Base-by-base conservation (phyloP, 768 basidiomycete genomes). In the Boletus rufocinnamomeus region DNA sequence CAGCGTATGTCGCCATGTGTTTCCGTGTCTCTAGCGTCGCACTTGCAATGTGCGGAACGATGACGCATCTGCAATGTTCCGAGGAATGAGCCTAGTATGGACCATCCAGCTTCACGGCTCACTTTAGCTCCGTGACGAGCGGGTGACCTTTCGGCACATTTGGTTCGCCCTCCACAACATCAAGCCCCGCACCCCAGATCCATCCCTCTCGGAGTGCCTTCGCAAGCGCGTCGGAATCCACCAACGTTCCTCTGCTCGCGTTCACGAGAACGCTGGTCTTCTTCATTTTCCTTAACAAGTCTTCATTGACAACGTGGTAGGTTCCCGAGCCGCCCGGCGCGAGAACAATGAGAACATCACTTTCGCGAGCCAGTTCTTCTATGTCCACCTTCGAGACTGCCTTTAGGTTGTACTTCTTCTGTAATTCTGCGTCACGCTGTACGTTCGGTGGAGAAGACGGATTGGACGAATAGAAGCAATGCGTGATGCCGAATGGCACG, bases 91-190 rank as follows among this genome's bases (percentile, higher is more conserved):
- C 13, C 25, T 7, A 43, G 23, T 34, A 56, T 52, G 32, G 14
- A 50, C 14, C n/a, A 43, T 41, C 43, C 27, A 9, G 4, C 8
- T 49, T 14, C 14, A 25, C 3, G 56, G 75, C 75, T 67, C 65
- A 93, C 85, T 84, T 83, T 17, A 87, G 86, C 54, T 91, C 85
- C 65, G 82, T 84, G 46, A 96, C 84, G 48, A 99, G 72, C 4
- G 90, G 87, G 69, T 99, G 95, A 60, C 89, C 87, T 3, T 75
- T 70, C 1, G 74, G 65, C 28, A 99, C 79, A 46, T 87, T 73
- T 0, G 95, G 95, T 70, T 98, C 95, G 21, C 94, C 94, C 63
- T 94, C 92, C 8, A 98, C 86, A 37, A 98, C 96, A 71, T 99
- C 96, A 13, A 99, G 66, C 0, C 93, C 96, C 0, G 97, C 97